Base-by-base conservation (phyloP, 2,329 filamentous ascomycete species). In the Lasiodiplodia sp. region DNA sequence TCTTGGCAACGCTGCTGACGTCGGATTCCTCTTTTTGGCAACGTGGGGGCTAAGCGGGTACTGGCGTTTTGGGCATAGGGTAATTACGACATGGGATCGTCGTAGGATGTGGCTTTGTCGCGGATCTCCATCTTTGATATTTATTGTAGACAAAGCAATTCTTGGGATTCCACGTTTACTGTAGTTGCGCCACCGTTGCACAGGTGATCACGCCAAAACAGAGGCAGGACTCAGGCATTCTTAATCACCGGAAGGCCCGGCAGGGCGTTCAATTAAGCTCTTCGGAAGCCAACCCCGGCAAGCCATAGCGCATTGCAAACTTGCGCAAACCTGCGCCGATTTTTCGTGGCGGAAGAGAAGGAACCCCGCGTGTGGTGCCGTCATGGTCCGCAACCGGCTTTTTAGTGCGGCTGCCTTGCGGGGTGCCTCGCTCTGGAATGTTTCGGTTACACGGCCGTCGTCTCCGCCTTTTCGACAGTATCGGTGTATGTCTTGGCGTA, bases 1-100 rank as follows among this genome's bases (percentile, higher is more conserved):
- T 44, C 57, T 47, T 51, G 40, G 40, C 44, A 44, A 37, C 25
- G 58, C 44, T 60, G 56, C 34, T 58, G 38, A 58, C 38, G 14
- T 40, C 31, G 53, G 16, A 18, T 44, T 58, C 23, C 56, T 58
- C 16, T 40, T 58, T 58, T 38, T 18, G 56, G 56, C 12, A 60
- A 28, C 25, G 34, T 38, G 34, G 55, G 55, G 55, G 28, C 31
- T 16, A 5, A 58, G 34, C 28, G 25, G 28, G 53, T 56, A 18
- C 16, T 28, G 53, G 53, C 28, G 25, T 53, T 37, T n/a, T 16
- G 12, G 53, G 12, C 23, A 28, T 53, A 23, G 23, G 12, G 23
- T 12, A 14, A 23, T 28, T 53, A 18, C 6, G 25, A 5, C 3
- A 18, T 16, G 51, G 18, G 12, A 21, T 28, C 51, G 10, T 47